These are phyloP conservation scores for Hydnomerulius pinastri DNA, from an alignment of 768 basidiomycete genomes.

Conservation along the genomic window DNA sequence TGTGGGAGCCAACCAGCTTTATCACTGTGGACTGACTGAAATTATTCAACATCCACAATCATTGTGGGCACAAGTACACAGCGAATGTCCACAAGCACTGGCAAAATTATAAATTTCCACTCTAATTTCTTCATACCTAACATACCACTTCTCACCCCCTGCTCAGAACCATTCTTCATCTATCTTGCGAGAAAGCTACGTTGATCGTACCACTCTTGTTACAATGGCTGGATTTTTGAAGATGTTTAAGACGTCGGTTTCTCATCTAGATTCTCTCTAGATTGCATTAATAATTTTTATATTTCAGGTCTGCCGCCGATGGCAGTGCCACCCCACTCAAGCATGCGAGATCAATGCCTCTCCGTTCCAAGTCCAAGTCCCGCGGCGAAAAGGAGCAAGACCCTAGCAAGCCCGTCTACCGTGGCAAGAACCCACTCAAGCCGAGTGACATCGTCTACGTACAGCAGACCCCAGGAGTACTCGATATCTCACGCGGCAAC, in stretches of 20 bases:
- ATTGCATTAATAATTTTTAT: not conserved
- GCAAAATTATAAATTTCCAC: not conserved
- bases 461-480: constrained; percentile 2
- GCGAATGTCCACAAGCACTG: not conserved
- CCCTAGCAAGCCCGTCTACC: constrained; percentile 5
- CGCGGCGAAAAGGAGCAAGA: not conserved
- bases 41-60: not conserved
- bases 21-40: not conserved
- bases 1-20: not conserved
- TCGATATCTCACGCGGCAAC: not conserved
- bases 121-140: not conserved
- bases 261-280: not conserved
- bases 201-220: not conserved
- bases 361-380: constrained; percentile 1
- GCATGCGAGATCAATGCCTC: constrained; percentile 15
- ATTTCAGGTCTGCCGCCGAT: constrained; percentile 2
- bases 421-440: constrained; percentile 13
- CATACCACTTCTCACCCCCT: not conserved
- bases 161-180: not conserved
- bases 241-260: constrained; percentile 11
- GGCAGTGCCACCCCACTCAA: constrained; percentile 1
- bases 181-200: not conserved
- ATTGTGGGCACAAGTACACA: not conserved
- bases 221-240: constrained; percentile 10
- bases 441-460: constrained; percentile 6